Percentiles rank a stretch among this genome's conserved stretches.
Evolutionary conservation across 768 basidiomycete genomes (phyloP).

Genomic region (Suillus clintonianus): DNA sequence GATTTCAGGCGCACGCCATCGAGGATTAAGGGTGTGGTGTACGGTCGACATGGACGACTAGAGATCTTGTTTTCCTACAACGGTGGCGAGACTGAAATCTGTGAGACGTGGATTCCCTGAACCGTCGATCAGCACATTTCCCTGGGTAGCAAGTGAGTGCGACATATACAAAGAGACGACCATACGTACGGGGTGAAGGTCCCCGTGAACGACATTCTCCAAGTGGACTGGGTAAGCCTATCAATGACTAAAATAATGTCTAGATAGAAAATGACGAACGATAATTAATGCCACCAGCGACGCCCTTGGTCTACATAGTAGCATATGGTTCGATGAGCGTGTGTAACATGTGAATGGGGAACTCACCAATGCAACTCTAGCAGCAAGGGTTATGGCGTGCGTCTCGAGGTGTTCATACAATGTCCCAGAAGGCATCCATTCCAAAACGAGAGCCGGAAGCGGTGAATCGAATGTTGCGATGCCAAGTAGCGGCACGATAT

Average conservation of each 20-base stretch:
- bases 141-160: conserved; percentile 2
- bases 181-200: conserved; percentile 12
- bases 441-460: not conserved
- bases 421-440: not conserved
- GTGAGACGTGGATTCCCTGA: conserved; percentile 38
- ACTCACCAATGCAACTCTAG: not conserved
- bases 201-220: conserved; percentile 14
- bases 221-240: conserved; percentile 12
- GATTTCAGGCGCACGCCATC: conserved; percentile 43
- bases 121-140: conserved; percentile 14
- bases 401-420: not conserved
- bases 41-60: conserved; percentile 24
- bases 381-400: not conserved
- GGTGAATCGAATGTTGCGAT: not conserved
- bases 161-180: not conserved
- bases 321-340: not conserved
- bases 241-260: not conserved
- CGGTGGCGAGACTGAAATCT: conserved; percentile 48
- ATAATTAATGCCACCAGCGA: conserved; percentile 11
- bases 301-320: conserved; percentile 12
- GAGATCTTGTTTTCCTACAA: conserved; percentile 33
- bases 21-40: too few relatives aligned
- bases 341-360: not conserved
- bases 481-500: not conserved
- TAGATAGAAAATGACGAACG: conserved; percentile 8